These are phyloP conservation scores for Epichloe uncinata DNA, from an alignment of 2,329 filamentous ascomycete genomes.

Conservation along the genomic window DNA sequence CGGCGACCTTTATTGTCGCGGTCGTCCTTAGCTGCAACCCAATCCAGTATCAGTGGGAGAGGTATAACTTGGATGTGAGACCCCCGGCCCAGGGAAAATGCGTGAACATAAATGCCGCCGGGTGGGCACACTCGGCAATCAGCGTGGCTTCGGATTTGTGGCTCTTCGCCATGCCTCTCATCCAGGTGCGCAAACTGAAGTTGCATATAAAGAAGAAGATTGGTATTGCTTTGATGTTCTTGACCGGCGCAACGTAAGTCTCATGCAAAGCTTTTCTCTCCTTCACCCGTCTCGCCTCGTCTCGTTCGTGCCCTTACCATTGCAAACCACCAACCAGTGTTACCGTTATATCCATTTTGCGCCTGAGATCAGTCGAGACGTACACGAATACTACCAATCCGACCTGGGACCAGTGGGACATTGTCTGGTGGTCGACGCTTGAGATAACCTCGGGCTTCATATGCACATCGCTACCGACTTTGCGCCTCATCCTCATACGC, in stretches of 20 bases:
- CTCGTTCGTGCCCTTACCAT: background rate
- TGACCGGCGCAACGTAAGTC: constrained; percentile 2
- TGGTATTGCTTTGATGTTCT: constrained; percentile 3
- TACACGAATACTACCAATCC: constrained; percentile 1
- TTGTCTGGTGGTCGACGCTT: constrained; percentile 2
- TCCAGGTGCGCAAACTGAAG: background rate
- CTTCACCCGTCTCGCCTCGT: background rate
- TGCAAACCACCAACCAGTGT: background rate
- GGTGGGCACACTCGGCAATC: background rate
- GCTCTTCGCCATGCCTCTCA: constrained; percentile 3
- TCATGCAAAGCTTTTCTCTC: too few species aligned
- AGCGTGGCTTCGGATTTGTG: constrained; percentile 2
- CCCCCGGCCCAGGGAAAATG: background rate
- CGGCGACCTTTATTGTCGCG: constrained; percentile 18
- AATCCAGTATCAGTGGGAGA: constrained; percentile 25
- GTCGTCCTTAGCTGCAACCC: constrained; percentile 26
- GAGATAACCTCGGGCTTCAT: constrained; percentile 3
- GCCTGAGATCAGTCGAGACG: background rate
- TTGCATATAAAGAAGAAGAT: constrained; percentile 5
- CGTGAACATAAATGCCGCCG: background rate
- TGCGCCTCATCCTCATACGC: constrained; percentile 2
- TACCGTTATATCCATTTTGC: constrained; percentile 3
- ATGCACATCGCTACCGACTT: constrained; percentile 2
- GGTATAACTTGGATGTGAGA: constrained; percentile 9
- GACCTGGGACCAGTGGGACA: constrained; percentile 1